Conservation (phyloP, 805 yeast species). For the Candida nanaspora region DNA sequence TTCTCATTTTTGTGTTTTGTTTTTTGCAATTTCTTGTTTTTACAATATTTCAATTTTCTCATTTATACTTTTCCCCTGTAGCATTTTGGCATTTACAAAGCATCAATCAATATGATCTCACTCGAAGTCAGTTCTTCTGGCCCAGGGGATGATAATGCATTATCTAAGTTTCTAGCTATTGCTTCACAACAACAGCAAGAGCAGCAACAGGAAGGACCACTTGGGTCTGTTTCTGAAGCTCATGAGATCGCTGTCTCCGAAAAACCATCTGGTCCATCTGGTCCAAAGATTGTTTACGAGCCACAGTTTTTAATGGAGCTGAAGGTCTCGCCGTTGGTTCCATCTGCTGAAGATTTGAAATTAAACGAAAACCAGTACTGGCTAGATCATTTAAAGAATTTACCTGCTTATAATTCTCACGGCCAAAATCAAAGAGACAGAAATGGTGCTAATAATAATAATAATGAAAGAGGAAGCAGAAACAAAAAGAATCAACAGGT, state of each 20-base stretch:
- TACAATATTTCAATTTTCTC: neutral
- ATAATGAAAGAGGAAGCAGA: neutral
- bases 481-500: slow-evolving; percentile 2
- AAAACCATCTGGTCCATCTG: neutral
- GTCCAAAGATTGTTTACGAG: slow-evolving; percentile 13
- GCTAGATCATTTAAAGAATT: slow-evolving; percentile 18
- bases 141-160: neutral
- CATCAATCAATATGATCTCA: neutral
- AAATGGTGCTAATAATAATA: slow-evolving; percentile 1
- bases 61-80: neutral
- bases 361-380: slow-evolving; percentile 46
- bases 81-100: neutral
- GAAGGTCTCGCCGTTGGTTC: slow-evolving; percentile 29
- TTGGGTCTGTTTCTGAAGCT: too few species aligned
- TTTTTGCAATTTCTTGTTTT: too few species aligned
- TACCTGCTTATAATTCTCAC: slow-evolving; percentile 1
- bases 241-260: neutral
- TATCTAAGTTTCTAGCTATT: neutral
- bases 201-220: too few species aligned
- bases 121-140: neutral
- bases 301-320: slow-evolving; percentile 26
- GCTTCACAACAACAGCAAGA: neutral
- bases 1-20: too few species aligned
- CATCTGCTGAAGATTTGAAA: slow-evolving; percentile 17
- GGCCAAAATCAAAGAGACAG: slow-evolving; percentile 3